Base-by-base conservation (phyloP, 108 stramenopile species). In the Nannochloropsis oceanica region DNA sequence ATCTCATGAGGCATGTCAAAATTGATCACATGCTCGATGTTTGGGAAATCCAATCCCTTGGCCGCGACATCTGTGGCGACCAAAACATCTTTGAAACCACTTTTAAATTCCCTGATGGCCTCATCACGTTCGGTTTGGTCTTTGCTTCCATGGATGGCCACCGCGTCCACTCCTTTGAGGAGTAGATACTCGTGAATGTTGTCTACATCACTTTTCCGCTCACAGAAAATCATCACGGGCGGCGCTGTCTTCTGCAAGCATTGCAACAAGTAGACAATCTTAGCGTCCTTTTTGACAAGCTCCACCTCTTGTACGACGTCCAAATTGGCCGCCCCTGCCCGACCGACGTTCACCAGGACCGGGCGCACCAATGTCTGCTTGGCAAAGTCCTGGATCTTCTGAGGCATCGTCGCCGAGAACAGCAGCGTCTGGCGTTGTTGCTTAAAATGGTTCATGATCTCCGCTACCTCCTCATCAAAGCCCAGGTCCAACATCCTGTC, bases 1-100 rank as follows among this genome's bases (percentile, higher is more conserved):
- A 99, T 98, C 90, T 99, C 98, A 79, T 89, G 89, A n/a, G 99
- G 99, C 99, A 99, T 99, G 92, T 99, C 98, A 87, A 97, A 99
- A 85, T 99, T 99, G 85, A 99, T 97, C 5, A 99, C 99, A 87
- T 98, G 97, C 90, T 97, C 94, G 87, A 99, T 97, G 87, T 97
- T 94, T 2, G 96, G 93, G 87, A 99, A 98, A 87, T 99, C 99
- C 81, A 99, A 89, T 27, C 99, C 99, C 89, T 99, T 99, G 82
- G 99, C 99, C 13, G 99, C 99, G 44, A 99, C 88, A 90, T 99
- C 99, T 1, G 98, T 99, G 13, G 99, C 97, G 0, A 99, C 96
- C 81, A 99, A 87, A 25, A 98, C 97, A 90, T 99, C 99, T 90
- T 99, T 97, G 13, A 24, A 14, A 46, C 94, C 91, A 10, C 94